These are phyloP conservation scores for Larix kaempferi DNA, from an alignment of 75 land plant genomes.

Conservation along the genomic window DNA sequence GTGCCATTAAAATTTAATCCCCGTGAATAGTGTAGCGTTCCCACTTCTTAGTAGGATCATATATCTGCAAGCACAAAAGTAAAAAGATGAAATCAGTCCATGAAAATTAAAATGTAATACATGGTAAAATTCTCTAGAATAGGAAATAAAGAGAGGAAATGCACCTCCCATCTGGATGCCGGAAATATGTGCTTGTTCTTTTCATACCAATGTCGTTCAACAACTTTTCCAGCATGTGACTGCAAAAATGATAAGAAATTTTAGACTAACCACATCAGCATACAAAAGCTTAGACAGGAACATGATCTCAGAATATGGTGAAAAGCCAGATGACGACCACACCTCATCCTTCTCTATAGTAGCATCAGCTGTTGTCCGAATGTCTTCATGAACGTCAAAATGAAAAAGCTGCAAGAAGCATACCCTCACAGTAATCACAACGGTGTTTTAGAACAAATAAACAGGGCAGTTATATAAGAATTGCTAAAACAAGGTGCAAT, in stretches of 20 bases:
- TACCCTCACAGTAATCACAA: neutral
- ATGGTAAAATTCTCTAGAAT: too few relatives aligned
- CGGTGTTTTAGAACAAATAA: neutral
- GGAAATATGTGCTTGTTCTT: slow-evolving; percentile 99
- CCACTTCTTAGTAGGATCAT: slow-evolving; percentile 97
- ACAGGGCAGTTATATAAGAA: neutral
- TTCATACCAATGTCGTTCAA: slow-evolving; percentile 99
- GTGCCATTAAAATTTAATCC: slow-evolving; percentile 37
- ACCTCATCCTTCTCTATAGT: slow-evolving; percentile 99
- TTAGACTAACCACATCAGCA: neutral
- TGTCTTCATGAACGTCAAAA: slow-evolving; percentile 99
- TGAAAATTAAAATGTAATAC: too few relatives aligned
- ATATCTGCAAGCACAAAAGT: slow-evolving; percentile 53
- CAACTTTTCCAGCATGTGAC: slow-evolving; percentile 99
- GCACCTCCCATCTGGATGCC: slow-evolving; percentile 99
- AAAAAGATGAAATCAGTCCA: neutral
- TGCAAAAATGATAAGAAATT: slow-evolving; percentile 17
- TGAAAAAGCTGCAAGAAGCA: slow-evolving; percentile 82
- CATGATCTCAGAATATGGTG: neutral
- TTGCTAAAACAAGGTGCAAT: neutral
- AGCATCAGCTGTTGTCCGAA: slow-evolving; percentile 97
- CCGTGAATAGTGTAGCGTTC: slow-evolving; percentile 99
- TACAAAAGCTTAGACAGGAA: neutral
- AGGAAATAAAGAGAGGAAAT: neutral
- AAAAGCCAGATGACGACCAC: neutral